phyloP scores from a whole-genome alignment of 1,284 basidiomycete genomes.

The Gymnopus androsaceus region DNA sequence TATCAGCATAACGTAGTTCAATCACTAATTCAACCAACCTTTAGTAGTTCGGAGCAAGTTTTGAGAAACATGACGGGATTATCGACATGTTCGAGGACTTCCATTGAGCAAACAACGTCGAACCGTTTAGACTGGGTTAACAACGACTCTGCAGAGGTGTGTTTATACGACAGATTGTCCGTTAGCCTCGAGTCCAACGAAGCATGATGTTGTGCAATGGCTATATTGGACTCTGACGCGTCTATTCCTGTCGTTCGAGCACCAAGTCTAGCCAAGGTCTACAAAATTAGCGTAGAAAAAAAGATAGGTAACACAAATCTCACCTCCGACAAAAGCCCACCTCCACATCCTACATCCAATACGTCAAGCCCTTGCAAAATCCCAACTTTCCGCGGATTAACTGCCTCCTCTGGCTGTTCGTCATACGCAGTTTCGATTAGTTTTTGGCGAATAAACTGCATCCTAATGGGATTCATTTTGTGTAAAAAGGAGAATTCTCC shows the following conservation, averaged over 20 bases:
- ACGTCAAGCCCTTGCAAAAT: conserved; percentile 55
- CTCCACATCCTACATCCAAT: conserved; percentile 89
- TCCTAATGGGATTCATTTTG: conserved; percentile 92
- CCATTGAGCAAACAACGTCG: conserved; percentile 97
- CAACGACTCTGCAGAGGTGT: conserved; percentile 79
- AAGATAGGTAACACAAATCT: conserved; percentile 8
- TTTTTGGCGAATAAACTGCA: conserved; percentile 86
- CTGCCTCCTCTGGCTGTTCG: conserved; percentile 42
- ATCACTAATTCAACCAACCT: conserved; percentile 50
- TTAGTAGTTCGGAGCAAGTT: conserved; percentile 81
- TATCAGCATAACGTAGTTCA: not conserved
- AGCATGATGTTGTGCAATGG: conserved; percentile 85
- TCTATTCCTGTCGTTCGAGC: conserved; percentile 89
- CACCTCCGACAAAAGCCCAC: conserved; percentile 92
- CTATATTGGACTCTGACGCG: conserved; percentile 86
- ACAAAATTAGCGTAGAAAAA: conserved; percentile 9
- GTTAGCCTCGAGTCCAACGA: conserved; percentile 69
- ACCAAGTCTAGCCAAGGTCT: conserved; percentile 89
- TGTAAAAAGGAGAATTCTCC: conserved; percentile 93
- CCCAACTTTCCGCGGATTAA: conserved; percentile 24
- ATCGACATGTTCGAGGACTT: conserved; percentile 97
- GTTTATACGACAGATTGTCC: conserved; percentile 59
- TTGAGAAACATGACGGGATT: conserved; percentile 85
- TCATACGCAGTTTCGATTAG: conserved; percentile 60
- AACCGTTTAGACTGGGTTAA: conserved; percentile 64